Evolutionary conservation across 2,329 filamentous ascomycete species (phyloP).

Genomic region (Lachnellula hyalina): DNA sequence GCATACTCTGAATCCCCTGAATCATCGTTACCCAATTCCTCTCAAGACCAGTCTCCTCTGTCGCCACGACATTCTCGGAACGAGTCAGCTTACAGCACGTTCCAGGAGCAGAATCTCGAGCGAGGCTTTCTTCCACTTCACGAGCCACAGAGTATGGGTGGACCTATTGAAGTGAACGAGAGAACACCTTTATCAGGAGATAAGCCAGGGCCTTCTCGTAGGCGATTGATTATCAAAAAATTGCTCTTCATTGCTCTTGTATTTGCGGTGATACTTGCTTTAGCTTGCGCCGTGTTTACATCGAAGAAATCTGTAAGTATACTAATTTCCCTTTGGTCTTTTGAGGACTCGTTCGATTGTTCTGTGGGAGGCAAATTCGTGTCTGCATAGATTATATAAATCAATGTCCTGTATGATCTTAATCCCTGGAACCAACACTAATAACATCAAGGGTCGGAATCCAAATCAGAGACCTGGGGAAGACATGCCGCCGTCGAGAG

Average conservation of each 20-base stretch:
- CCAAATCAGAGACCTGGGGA: background rate
- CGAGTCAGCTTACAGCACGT: constrained; percentile 21
- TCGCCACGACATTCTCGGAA: constrained; percentile 2
- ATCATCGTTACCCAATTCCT: constrained; percentile 3
- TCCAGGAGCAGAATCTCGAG: constrained; percentile 23
- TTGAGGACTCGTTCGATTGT: no score
- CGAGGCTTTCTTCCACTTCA: constrained; percentile 11
- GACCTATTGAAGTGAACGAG: constrained; percentile 18
- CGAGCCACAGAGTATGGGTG: constrained; percentile 29
- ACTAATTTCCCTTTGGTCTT: background rate
- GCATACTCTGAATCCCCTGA: constrained; percentile 22
- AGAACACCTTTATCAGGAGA: constrained; percentile 19
- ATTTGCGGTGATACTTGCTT: constrained; percentile 9
- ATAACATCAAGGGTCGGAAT: background rate
- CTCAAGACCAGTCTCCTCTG: background rate
- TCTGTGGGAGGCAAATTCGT: no score
- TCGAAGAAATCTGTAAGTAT: constrained; percentile 10
- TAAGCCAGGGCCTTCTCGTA: background rate
- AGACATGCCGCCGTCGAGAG: background rate
- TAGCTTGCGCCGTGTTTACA: constrained; percentile 7
- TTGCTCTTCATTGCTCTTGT: constrained; percentile 19
- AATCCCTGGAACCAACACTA: background rate
- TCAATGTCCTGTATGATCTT: no score
- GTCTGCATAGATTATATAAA: no score
- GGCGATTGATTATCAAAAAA: constrained; percentile 9